These are phyloP conservation scores for Mycena maculata DNA, from an alignment of 768 basidiomycete species.

Conservation along the genomic window DNA sequence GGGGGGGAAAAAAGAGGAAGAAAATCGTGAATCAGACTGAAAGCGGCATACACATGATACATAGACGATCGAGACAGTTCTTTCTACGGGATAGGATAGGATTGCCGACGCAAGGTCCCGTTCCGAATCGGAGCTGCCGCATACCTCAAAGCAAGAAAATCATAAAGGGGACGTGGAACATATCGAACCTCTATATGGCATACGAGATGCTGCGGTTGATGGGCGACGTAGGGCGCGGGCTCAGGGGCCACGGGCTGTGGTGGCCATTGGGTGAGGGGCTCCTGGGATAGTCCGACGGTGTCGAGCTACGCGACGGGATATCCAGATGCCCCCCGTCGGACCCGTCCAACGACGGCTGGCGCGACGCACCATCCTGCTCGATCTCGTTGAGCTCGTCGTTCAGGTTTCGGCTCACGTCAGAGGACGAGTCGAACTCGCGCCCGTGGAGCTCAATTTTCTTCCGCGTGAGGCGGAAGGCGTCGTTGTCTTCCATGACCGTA, in stretches of 20 bases:
- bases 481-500: conserved; percentile 21
- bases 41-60: no score
- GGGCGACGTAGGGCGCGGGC: no score
- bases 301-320: not conserved
- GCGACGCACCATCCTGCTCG: conserved; percentile 1
- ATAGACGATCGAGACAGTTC: no score
- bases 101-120: no score
- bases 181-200: no score
- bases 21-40: no score
- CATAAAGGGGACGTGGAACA: no score
- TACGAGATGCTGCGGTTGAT: no score
- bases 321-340: not conserved
- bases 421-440: conserved; percentile 14
- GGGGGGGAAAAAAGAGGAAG: no score
- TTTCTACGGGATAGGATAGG: no score
- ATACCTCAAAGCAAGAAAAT: no score
- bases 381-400: conserved; percentile 24
- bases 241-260: not conserved
- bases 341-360: not conserved
- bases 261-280: not conserved
- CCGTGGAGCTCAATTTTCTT: conserved; percentile 19
- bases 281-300: conserved; percentile 1
- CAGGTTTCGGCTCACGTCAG: conserved; percentile 26
- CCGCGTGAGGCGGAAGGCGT: conserved; percentile 26
- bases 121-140: no score